These are phyloP conservation scores for Penicillium argentinense DNA, from an alignment of 495 filamentous ascomycete species.

Conservation along the genomic window DNA sequence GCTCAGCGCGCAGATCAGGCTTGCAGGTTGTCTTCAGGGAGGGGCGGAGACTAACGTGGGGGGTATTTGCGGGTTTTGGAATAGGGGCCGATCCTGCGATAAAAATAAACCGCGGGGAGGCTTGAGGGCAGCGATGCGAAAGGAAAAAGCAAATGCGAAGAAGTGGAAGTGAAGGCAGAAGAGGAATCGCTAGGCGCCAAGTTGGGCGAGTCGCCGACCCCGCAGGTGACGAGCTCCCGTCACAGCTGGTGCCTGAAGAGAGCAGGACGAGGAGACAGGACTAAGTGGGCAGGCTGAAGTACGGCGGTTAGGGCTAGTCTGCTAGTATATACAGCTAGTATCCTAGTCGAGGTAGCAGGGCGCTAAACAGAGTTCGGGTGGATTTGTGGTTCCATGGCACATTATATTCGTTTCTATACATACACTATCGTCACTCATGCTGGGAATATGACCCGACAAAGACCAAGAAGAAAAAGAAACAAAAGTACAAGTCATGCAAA, in stretches of 20 bases:
- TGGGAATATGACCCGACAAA: constrained; percentile 6
- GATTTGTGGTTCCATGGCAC: too few relatives aligned
- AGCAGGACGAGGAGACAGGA: too few relatives aligned
- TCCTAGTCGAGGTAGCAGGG: too few relatives aligned
- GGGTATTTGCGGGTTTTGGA: background rate
- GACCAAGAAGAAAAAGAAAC: constrained; percentile 8
- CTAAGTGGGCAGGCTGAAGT: too few relatives aligned
- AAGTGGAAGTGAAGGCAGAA: background rate
- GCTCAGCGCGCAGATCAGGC: constrained; percentile 18
- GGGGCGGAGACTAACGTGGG: constrained; percentile 11
- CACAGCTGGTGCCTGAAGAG: constrained; percentile 21
- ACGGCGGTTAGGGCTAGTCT: too few relatives aligned
- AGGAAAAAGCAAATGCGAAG: constrained; percentile 2
- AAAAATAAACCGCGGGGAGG: constrained; percentile 6
- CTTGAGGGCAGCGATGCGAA: background rate
- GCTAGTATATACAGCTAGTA: constrained; percentile 7
- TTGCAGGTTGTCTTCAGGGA: constrained; percentile 2
- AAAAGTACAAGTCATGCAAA: background rate
- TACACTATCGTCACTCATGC: constrained; percentile 24
- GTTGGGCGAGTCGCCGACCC: constrained; percentile 25
- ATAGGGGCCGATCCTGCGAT: background rate
- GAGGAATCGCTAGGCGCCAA: constrained; percentile 13
- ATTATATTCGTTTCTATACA: constrained; percentile 19
- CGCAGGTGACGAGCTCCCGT: constrained; percentile 21
- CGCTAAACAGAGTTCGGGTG: too few relatives aligned